Evolutionary conservation across 2,329 filamentous ascomycete species (phyloP).

Genomic region (Paecilomyces dactylethromorphus): DNA sequence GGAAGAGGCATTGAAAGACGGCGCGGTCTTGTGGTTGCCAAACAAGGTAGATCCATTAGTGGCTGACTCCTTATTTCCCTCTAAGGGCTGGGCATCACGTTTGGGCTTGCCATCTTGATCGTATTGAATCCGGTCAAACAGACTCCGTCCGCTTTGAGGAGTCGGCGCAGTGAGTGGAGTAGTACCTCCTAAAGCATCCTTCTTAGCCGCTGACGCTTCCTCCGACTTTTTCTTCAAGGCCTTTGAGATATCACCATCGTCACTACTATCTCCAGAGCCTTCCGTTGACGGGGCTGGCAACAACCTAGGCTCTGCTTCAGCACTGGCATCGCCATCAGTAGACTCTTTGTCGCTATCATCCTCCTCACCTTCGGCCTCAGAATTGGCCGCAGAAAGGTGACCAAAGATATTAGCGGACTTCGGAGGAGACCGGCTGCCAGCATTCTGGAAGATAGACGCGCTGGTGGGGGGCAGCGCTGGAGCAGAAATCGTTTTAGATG

Average conservation of each 20-base stretch:
- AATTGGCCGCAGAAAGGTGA: conserved; percentile 25
- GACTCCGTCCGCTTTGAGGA: conserved; percentile 20
- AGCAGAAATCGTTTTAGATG: conserved; percentile 11
- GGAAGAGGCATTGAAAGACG: conserved; percentile 18
- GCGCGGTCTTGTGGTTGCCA: conserved; percentile 17
- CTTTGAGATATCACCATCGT: conserved; percentile 17
- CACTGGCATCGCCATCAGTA: conserved; percentile 6
- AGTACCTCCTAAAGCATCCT: conserved; percentile 8
- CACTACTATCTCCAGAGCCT: conserved; percentile 13
- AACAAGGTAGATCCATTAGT: conserved; percentile 15
- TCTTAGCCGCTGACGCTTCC: conserved; percentile 7
- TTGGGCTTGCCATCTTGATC: conserved; percentile 18
- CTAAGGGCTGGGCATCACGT: conserved; percentile 8
- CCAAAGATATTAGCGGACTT: conserved; percentile 31
- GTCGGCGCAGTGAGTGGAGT: conserved; percentile 7
- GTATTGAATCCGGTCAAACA: conserved; percentile 29
- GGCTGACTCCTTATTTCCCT: conserved; percentile 7
- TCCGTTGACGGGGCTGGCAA: conserved; percentile 3
- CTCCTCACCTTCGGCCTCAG: conserved; percentile 13
- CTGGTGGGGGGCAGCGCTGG: conserved; percentile 6
- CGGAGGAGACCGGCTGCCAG: conserved; percentile 17
- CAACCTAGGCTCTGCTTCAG: conserved; percentile 5
- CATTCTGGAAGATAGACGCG: conserved; percentile 21
- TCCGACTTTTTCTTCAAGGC: conserved; percentile 15
- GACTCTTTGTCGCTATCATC: conserved; percentile 12